Base-by-base conservation (phyloP, 768 basidiomycete species). In the Pleurotus sapidus region DNA sequence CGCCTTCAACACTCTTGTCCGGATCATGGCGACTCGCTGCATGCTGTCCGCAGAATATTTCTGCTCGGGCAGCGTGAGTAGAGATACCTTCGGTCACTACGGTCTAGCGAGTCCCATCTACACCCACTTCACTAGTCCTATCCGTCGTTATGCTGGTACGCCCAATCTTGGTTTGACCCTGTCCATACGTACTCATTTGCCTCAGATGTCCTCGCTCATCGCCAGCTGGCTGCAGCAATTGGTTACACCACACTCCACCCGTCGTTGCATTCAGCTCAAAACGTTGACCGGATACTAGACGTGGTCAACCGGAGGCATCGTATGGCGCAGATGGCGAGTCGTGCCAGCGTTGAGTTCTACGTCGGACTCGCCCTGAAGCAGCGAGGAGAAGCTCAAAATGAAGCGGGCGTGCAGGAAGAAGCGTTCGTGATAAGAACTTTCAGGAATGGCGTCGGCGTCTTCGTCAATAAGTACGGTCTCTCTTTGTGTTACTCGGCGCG, bases 41-140 rank as follows among this genome's bases (percentile, higher is more conserved):
- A 99, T 99, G 97, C 79, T 97, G 18, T 88, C 95, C 0, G 97
- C 97, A 18, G 96, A 99, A 69, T 99, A 99, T 70, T 98, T 98
- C 74, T 93, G 91, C 68, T 91, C 95, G 0, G 96, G 96, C 7
- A 95, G 93, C 63, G 94, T 98, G 2, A 84, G 88, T 0, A 84
- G 88, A 49, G 95, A 97, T 61, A 88, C 93, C 0, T 99, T 98
- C 68, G 89, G 91, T 2, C 97, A 98, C 70, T 99, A 99, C 68
- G 97, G 97, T 42, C 82, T 99, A 17, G 96, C 96, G 0, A 95
- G 86, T 68, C 83, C 91, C 0, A 99, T 99, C 56, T 99, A 98
- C 69, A 99, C 97, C 0, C 97, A 98, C 70, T 98, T 98, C 68
- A 98, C 96, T 40, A 96, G 94, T 68, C 97, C 97, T 1, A 99